Evolutionary conservation across 257 asterid species (phyloP), one percentile per base, ranked within the genome.

Genomic region (Handroanthus guayacan): DNA sequence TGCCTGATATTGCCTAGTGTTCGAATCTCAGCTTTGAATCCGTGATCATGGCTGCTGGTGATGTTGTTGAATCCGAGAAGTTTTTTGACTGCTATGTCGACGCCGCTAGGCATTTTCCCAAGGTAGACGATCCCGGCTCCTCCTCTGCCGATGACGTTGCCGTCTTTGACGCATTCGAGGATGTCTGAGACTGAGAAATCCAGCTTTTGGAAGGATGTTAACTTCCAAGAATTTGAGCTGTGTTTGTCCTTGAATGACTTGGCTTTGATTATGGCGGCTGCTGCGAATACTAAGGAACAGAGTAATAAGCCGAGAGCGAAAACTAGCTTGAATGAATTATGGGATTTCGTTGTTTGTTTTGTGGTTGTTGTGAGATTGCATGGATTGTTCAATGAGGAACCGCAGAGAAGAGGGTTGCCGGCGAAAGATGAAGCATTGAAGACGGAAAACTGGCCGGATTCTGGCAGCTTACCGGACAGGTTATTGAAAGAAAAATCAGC

Each of bases 61-160:
- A 85, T 80, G 58, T 86, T 74, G 75, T 79, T 83, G 14, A 87
- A 75, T 0, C 96, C 92, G 3, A 92, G 79, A 1, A 95, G 90
- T 44, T 92, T 95, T 66, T 95, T 95, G 9, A 95, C 98, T 0
- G 98, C 99, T 6, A 95, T 86, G 77, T 95, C 99, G 0, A 75
- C 86, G 18, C 99, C 99, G 14, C 82, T 85, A 2, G 88, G 88
- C 91, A 83, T 89, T 76, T 81, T 91, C 0, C 97, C 98, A 5
- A 92, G 95, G 88, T 92, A 95, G 34, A 95, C 99, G 7, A 95
- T 77, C 67, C 99, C 99, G 0, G 94, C 98, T 14, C 99, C 99
- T 43, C 99, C 99, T 48, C 92, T 66, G 55, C 99, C 99, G n/a
- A 95, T 89, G 69, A 91, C 92, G 9, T 92, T 95, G 4, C 99